Evolutionary conservation across 352 stramenopile species (phyloP).

Genomic region (Pseudoperonospora humuli): DNA sequence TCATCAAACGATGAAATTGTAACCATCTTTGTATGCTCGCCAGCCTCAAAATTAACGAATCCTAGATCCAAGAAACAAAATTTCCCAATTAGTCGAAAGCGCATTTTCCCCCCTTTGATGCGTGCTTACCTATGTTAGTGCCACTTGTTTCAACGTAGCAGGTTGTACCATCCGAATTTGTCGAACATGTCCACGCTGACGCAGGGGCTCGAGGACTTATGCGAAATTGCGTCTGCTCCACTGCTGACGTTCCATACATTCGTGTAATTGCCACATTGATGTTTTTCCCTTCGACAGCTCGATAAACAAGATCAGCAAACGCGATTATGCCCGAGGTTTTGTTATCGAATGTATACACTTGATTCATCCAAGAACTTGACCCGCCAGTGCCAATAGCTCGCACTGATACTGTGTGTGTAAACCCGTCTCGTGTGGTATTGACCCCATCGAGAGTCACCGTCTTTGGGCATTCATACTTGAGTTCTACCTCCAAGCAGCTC

Average conservation of each 20-base stretch:
- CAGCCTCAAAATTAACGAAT: conserved; percentile 12
- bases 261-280: conserved; percentile 17
- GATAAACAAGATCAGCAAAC: conserved; percentile 11
- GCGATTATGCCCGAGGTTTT: conserved; percentile 8
- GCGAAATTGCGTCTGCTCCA: conserved; percentile 16
- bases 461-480: conserved; percentile 15
- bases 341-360: conserved; percentile 21
- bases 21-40: conserved; percentile 25
- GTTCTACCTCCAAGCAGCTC: not conserved
- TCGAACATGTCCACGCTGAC: conserved; percentile 5
- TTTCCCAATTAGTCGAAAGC: too few species aligned
- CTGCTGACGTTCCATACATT: conserved; percentile 17
- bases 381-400: conserved; percentile 24
- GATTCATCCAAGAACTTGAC: conserved; percentile 22
- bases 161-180: conserved; percentile 2
- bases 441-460: conserved; percentile 10
- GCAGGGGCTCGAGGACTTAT: conserved; percentile 3
- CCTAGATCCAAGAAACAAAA: conserved; percentile 3
- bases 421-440: conserved; percentile 2
- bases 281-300: conserved; percentile 7
- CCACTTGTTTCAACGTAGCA: conserved; percentile 11
- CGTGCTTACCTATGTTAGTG: conserved; percentile 13
- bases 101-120: too few species aligned
- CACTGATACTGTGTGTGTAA: conserved; percentile 18
- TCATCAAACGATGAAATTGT: conserved; percentile 26